Evolutionary conservation across 116 monocot genomes (phyloP).

Genomic region (Trichopus zeylanicus): DNA sequence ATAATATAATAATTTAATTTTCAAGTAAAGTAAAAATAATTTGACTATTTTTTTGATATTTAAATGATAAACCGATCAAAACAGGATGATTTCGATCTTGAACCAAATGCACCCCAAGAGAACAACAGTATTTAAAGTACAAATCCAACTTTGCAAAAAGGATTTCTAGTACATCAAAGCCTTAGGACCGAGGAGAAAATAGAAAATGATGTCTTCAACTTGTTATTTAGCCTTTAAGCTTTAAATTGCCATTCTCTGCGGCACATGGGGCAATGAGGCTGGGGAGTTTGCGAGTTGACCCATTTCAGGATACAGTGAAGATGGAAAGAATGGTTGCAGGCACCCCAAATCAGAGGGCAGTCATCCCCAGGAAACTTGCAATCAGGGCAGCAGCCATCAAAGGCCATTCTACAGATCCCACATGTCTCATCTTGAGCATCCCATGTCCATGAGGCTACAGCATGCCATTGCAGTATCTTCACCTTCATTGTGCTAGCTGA

Average conservation of each 20-base stretch:
- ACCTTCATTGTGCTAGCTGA: conserved; percentile 1
- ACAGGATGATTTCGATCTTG: too few species aligned
- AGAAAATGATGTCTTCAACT: too few species aligned
- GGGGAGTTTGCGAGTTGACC: conserved; percentile 77
- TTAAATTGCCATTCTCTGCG: conserved; percentile 93
- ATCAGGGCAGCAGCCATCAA: conserved; percentile 90
- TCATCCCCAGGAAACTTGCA: conserved; percentile 94
- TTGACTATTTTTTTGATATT: too few species aligned
- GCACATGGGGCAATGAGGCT: conserved; percentile 89
- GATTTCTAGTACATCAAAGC: too few species aligned
- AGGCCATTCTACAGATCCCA: conserved; percentile 93
- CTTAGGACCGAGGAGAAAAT: too few species aligned
- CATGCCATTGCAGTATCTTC: conserved; percentile 44
- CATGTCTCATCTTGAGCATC: conserved; percentile 87
- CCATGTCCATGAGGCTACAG: conserved; percentile 95
- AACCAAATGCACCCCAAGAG: too few species aligned
- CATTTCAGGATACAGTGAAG: conserved; percentile 91
- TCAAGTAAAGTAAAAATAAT: too few species aligned
- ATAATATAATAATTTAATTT: too few species aligned
- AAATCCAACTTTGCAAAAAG: too few species aligned
- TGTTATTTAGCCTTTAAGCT: too few species aligned
- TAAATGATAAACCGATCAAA: too few species aligned
- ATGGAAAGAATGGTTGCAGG: conserved; percentile 80
- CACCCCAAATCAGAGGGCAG: conserved; percentile 90
- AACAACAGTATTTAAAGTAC: too few species aligned